Evolutionary conservation across 306 rosid species (phyloP), one percentile per base, ranked within the genome.

Genomic region (Datisca glomerata): DNA sequence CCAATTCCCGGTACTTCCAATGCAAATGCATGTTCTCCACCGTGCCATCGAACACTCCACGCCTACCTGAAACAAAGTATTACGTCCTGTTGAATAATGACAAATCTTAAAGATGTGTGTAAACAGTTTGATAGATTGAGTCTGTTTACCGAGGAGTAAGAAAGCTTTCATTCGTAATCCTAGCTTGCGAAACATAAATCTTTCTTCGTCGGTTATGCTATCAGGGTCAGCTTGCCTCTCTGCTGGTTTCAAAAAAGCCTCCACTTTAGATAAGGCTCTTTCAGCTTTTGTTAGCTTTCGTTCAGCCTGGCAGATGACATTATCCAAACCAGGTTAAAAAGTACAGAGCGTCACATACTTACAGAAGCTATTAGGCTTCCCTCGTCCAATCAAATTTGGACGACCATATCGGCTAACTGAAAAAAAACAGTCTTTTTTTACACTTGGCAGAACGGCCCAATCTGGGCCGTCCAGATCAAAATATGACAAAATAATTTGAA

Each of bases 21-120:
- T 89, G 98, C 81, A 89, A 68, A 64, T 89, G 98, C 98, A 89
- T 89, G 74, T 84, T 89, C 74, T 89, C 98, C 43, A 89, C 65
- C 1, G 98, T 89, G 36, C 98, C 95, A 57, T 89, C 98, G 62
- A 89, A 89, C 21, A 89, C 95, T 49, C 87, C 98, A 33, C 98
- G 95, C 46, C 98, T 74, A 43, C 98, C 98, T 84, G 86, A 61
- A 55, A 31, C 18, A 55, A 55, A 17, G 54, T 49, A 60, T 65
- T 44, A 64, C 51, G 48, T 37, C 42, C 40, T 25, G 43, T 38
- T 74, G 55, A 57, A 48, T 51, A 51, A n/a, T 27, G 33, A 13
- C 34, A 32, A 51, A 60, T 4, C 9, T 6, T 14, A 27, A 11
- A 19, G 11, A 11, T 10, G 21, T 29, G n/a, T n/a, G n/a, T 18